phyloP scores from a whole-genome alignment of 805 yeast species.

The Wickerhamomyces subpelliculosus region DNA sequence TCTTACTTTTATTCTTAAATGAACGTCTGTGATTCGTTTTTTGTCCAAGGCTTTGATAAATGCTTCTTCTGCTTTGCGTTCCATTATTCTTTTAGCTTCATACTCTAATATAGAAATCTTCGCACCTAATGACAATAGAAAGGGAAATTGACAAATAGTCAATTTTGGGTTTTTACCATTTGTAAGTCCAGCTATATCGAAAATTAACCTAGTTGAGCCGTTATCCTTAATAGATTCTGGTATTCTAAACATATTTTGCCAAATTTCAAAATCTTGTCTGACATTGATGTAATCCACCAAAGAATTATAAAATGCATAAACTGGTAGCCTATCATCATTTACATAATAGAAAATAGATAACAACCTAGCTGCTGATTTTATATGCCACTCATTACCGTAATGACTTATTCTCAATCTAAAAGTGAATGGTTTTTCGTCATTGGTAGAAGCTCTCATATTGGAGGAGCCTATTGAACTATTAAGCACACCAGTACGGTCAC shows the following conservation, averaged over 20 bases:
- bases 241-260: slow-evolving; percentile 46
- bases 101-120: slow-evolving; percentile 76
- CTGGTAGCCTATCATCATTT: slow-evolving; percentile 28
- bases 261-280: slow-evolving; percentile 73
- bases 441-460: no score
- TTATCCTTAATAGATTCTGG: background rate
- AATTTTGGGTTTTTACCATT: slow-evolving; percentile 24
- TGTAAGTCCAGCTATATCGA: slow-evolving; percentile 11
- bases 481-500: slow-evolving; percentile 4
- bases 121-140: slow-evolving; percentile 71
- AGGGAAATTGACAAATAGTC: slow-evolving; percentile 80
- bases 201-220: slow-evolving; percentile 2
- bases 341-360: slow-evolving; percentile 51
- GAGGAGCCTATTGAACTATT: no score
- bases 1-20: slow-evolving; percentile 62
- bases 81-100: slow-evolving; percentile 79
- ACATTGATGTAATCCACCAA: slow-evolving; percentile 75
- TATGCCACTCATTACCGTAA: slow-evolving; percentile 80
- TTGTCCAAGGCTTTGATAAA: slow-evolving; percentile 68
- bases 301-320: slow-evolving; percentile 58
- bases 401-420: slow-evolving; percentile 40
- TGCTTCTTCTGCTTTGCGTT: slow-evolving; percentile 82
- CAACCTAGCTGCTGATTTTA: slow-evolving; percentile 57
- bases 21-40: slow-evolving; percentile 55
- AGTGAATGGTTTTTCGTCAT: slow-evolving; percentile 2